Conservation (phyloP, 768 basidiomycete species). For the Tricholoma sp. region DNA sequence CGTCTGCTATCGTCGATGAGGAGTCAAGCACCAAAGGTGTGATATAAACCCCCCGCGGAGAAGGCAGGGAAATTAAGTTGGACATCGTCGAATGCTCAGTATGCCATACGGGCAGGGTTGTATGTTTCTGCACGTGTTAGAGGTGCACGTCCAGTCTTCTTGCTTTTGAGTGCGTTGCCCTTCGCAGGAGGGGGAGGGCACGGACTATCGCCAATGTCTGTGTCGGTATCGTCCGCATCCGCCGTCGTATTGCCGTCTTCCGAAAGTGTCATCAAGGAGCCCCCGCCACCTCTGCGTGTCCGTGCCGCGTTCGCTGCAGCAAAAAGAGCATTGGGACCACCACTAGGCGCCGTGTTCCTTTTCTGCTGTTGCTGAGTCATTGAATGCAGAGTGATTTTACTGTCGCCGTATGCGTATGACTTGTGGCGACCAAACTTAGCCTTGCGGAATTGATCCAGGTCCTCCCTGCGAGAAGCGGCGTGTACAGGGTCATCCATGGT, state of each 20-base stretch:
- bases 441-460: conserved; percentile 89
- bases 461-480: conserved; percentile 73
- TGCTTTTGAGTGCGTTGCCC: conserved; percentile 47
- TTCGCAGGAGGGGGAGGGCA: conserved; percentile 73
- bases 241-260: conserved; percentile 61
- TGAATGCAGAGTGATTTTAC: conserved; percentile 31
- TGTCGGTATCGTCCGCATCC: conserved; percentile 71
- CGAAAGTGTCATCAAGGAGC: conserved; percentile 52
- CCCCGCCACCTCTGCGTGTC: conserved; percentile 47
- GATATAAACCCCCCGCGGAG: not conserved
- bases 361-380: conserved; percentile 40
- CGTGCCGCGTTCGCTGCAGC: conserved; percentile 69
- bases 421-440: conserved; percentile 84
- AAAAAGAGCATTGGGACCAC: conserved; percentile 49
- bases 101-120: conserved; percentile 53
- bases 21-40: not conserved
- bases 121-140: conserved; percentile 67
- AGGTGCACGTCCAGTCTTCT: conserved; percentile 45
- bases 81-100: conserved; percentile 20
- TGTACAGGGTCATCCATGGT: conserved; percentile 94
- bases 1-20: conserved; percentile 8
- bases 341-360: conserved; percentile 60
- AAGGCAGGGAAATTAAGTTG: not conserved
- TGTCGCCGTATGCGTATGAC: conserved; percentile 91
- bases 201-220: conserved; percentile 80